Evolutionary conservation across 371 early-diverging fungal genomes (phyloP).

Genomic region (Mucor piriformis): DNA sequence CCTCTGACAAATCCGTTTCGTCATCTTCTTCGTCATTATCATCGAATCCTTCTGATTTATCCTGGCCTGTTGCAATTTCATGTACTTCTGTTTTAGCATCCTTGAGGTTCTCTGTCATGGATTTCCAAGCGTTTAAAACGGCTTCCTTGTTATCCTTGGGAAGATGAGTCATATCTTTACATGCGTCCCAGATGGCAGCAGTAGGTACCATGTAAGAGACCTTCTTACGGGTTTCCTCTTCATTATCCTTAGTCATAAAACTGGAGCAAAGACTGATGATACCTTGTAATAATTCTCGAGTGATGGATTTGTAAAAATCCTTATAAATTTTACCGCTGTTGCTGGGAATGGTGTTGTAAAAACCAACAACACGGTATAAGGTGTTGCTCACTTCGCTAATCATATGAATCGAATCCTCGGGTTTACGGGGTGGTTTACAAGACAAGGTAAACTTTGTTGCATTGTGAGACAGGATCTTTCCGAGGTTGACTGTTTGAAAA

Average conservation of each 20-base stretch:
- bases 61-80: conserved; percentile 38
- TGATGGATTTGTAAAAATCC: conserved; percentile 18
- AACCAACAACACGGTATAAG: conserved; percentile 42
- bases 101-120: conserved; percentile 21
- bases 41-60: conserved; percentile 41
- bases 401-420: conserved; percentile 40
- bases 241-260: conserved; percentile 21
- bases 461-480: conserved; percentile 44
- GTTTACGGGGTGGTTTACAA: conserved; percentile 55
- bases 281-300: conserved; percentile 28
- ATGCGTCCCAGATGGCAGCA: conserved; percentile 49
- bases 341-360: conserved; percentile 40
- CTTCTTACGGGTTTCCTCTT: neutral
- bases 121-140: conserved; percentile 27
- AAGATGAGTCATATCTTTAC: conserved; percentile 25
- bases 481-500: conserved; percentile 27
- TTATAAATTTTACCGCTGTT: conserved; percentile 28
- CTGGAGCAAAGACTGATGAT: conserved; percentile 32
- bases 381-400: conserved; percentile 44
- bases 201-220: conserved; percentile 44
- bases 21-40: conserved; percentile 46
- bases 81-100: conserved; percentile 45
- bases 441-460: conserved; percentile 53
- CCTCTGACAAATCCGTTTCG: conserved; percentile 25
- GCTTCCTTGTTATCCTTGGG: conserved; percentile 42